phyloP scores from a whole-genome alignment of 345 rosid species.

The Sonneratia caseolaris region DNA sequence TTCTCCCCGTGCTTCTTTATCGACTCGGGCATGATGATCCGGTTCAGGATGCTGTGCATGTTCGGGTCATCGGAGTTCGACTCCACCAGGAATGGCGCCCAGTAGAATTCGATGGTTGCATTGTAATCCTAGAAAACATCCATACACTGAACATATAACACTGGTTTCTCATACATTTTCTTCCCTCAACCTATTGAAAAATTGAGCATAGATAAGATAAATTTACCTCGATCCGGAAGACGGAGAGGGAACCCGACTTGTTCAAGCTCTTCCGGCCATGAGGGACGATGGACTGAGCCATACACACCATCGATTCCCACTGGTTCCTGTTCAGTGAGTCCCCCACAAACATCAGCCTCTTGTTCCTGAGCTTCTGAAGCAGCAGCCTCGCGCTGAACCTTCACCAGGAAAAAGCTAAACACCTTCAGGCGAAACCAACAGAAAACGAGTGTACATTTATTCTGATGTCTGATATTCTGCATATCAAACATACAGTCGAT shows the following conservation, averaged over 20 bases:
- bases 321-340: slow-evolving; percentile 96
- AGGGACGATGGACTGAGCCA: slow-evolving; percentile 70
- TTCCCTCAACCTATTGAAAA: no score
- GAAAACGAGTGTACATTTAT: no score
- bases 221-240: slow-evolving; percentile 64
- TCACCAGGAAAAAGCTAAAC: not conserved
- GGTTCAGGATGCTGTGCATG: slow-evolving; percentile 58
- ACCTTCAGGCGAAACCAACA: not conserved
- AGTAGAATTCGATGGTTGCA: slow-evolving; percentile 85
- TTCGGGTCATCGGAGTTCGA: slow-evolving; percentile 85
- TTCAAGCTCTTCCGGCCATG: slow-evolving; percentile 55
- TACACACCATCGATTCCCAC: slow-evolving; percentile 96
- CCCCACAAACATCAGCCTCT: slow-evolving; percentile 95
- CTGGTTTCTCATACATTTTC: no score
- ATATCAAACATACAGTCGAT: no score
- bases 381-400: slow-evolving; percentile 13
- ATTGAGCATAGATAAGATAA: no score
- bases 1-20: slow-evolving; percentile 62
- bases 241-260: slow-evolving; percentile 56
- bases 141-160: no score
- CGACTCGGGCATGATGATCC: slow-evolving; percentile 81
- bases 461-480: no score
- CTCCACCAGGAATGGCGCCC: slow-evolving; percentile 95
- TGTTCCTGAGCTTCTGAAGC: slow-evolving; percentile 76
- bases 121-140: slow-evolving; percentile 51